Conservation (phyloP, 1,284 basidiomycete genomes). For the Hemileia vastatrix region DNA sequence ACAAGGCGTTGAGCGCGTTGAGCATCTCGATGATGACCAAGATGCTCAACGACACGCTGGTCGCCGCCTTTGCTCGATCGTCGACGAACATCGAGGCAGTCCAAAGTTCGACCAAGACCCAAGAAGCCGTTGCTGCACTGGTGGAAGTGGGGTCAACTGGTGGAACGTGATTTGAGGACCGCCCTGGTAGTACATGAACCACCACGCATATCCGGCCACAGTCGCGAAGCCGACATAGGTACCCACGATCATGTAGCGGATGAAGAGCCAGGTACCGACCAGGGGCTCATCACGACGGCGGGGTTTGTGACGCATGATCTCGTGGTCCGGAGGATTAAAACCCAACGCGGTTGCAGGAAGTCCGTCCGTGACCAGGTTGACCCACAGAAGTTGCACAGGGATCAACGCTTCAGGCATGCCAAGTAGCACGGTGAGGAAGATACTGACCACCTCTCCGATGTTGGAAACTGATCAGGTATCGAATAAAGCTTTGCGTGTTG, state of each 20-base stretch:
- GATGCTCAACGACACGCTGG: conserved; percentile 38
- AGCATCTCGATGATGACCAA: conserved; percentile 43
- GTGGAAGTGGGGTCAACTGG: conserved; percentile 7
- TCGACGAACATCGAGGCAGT: conserved; percentile 35
- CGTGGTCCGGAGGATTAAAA: conserved; percentile 8
- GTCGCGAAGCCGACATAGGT: conserved; percentile 14
- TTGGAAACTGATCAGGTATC: conserved; percentile 54
- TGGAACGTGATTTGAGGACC: conserved; percentile 15
- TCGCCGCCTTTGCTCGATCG: conserved; percentile 24
- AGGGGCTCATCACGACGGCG: conserved; percentile 3
- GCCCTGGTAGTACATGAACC: not conserved
- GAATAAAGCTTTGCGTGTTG: conserved; percentile 95
- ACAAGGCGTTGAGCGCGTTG: conserved; percentile 41
- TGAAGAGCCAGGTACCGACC: conserved; percentile 1
- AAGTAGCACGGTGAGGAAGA: conserved; percentile 14
- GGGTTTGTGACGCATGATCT: conserved; percentile 5
- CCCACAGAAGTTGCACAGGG: conserved; percentile 16
- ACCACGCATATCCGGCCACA: conserved; percentile 14
- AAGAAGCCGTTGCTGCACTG: conserved; percentile 29
- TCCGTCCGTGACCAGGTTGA: conserved; percentile 20
- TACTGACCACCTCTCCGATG: conserved; percentile 16
- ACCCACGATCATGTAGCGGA: conserved; percentile 7
- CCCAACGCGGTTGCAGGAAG: conserved; percentile 11
- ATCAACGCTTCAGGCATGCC: conserved; percentile 16
- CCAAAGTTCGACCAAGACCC: conserved; percentile 35